Conservation (phyloP, 192 early-diverging fungal species). For the Dimargaris xerosporica region DNA sequence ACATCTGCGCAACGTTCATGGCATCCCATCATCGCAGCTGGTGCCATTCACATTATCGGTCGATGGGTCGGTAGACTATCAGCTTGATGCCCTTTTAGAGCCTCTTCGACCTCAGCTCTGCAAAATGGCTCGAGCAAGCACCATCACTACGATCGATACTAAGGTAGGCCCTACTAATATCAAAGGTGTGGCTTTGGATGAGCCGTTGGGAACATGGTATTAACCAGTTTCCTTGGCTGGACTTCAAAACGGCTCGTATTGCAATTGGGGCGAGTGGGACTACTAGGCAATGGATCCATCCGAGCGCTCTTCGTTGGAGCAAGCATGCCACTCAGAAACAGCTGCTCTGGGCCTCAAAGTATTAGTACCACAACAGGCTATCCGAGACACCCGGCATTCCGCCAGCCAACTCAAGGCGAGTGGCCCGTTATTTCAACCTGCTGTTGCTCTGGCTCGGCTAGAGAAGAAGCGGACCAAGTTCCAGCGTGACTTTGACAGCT, state of each 20-base stretch:
- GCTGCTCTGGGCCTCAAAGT: neutral
- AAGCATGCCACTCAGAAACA: neutral
- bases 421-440: no score
- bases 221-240: no score
- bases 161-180: neutral
- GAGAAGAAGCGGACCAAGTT: neutral
- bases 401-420: neutral
- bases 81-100: neutral
- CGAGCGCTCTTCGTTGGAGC: neutral
- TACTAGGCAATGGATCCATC: no score
- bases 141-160: neutral
- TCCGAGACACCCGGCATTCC: neutral
- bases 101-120: neutral
- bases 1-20: neutral
- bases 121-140: neutral
- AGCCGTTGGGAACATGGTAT: no score
- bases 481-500: neutral
- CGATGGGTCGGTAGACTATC: neutral
- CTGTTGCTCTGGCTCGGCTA: no score
- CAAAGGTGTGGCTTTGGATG: no score
- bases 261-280: no score
- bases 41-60: neutral
- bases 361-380: neutral
- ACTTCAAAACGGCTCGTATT: no score
- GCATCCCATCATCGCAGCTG: neutral